Conservation (phyloP, 1,284 basidiomycete genomes). For the Tylopilus orsonianus region DNA sequence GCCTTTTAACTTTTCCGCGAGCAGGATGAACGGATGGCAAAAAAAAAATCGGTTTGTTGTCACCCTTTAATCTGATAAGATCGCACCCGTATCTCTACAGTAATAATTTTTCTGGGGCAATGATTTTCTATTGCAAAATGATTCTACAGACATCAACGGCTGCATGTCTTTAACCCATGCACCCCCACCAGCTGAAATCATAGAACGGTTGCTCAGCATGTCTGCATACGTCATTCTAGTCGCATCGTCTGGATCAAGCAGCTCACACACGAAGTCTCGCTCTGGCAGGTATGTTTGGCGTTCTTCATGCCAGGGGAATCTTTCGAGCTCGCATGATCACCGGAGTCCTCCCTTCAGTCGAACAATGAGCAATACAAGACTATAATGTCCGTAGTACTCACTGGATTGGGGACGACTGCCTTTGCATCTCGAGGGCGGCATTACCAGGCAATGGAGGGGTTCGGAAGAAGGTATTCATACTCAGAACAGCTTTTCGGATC, state of each 20-base stretch:
- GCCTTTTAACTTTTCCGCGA: too few relatives aligned
- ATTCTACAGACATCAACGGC: neutral
- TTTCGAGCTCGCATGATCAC: neutral
- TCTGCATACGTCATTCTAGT: too few relatives aligned
- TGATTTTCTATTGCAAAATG: neutral
- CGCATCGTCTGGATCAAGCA: neutral
- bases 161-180: neutral
- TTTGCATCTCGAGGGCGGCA: constrained; percentile 19
- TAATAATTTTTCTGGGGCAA: too few relatives aligned
- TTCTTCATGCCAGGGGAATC: neutral
- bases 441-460: constrained; percentile 38
- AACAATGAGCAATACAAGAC: neutral
- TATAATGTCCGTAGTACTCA: neutral
- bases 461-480: constrained; percentile 69
- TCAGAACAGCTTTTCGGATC: constrained; percentile 57
- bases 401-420: constrained; percentile 5
- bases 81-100: too few relatives aligned
- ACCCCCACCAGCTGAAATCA: neutral
- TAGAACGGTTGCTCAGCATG: neutral
- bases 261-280: neutral
- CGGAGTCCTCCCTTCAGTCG: neutral
- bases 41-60: too few relatives aligned
- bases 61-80: too few relatives aligned
- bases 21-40: too few relatives aligned
- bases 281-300: neutral